Percentiles rank a stretch among this genome's conserved stretches.
Conservation (phyloP, 306 rosid genomes). For the Sesbania bispinosa region DNA sequence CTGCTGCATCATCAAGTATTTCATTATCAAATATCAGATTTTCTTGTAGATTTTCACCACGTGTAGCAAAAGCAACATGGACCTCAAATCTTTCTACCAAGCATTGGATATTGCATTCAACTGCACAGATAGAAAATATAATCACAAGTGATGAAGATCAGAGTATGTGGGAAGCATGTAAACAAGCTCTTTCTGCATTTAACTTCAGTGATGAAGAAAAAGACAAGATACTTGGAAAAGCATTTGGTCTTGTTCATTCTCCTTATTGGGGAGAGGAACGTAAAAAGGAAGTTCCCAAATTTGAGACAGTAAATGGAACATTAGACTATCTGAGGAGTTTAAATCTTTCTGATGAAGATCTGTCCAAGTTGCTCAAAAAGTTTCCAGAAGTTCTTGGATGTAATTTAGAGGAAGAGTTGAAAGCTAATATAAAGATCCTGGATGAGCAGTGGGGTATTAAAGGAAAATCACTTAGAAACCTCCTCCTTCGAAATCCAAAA, state of each 20-base stretch:
- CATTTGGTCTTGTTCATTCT: slow-evolving; percentile 76
- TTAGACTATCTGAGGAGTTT: slow-evolving; percentile 70
- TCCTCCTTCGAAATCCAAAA: slow-evolving; percentile 82
- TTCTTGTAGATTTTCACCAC: slow-evolving; percentile 28
- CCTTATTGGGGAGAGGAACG: slow-evolving; percentile 98
- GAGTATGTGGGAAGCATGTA: slow-evolving; percentile 69
- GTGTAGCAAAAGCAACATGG: slow-evolving; percentile 29
- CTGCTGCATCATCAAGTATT: slow-evolving; percentile 34
- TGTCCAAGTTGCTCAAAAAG: slow-evolving; percentile 74
- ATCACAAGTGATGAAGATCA: slow-evolving; percentile 50
- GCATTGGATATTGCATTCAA: slow-evolving; percentile 58
- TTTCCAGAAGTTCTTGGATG: slow-evolving; percentile 97
- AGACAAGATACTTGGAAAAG: slow-evolving; percentile 87
- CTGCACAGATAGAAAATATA: slow-evolving; percentile 44
- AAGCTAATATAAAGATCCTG: slow-evolving; percentile 60
- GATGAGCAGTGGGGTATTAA: slow-evolving; percentile 73
- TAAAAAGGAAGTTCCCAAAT: slow-evolving; percentile 50
- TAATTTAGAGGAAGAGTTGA: slow-evolving; percentile 64
- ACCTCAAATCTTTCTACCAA: slow-evolving; percentile 30
- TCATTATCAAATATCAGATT: slow-evolving; percentile 15
- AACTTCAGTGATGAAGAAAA: slow-evolving; percentile 65
- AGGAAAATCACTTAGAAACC: slow-evolving; percentile 72
- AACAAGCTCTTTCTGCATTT: slow-evolving; percentile 50
- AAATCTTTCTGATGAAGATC: slow-evolving; percentile 73
- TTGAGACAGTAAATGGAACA: slow-evolving; percentile 46